Conservation (phyloP, 225 moss, liverwort and hornwort species). For the Sphagnum tenellum region DNA sequence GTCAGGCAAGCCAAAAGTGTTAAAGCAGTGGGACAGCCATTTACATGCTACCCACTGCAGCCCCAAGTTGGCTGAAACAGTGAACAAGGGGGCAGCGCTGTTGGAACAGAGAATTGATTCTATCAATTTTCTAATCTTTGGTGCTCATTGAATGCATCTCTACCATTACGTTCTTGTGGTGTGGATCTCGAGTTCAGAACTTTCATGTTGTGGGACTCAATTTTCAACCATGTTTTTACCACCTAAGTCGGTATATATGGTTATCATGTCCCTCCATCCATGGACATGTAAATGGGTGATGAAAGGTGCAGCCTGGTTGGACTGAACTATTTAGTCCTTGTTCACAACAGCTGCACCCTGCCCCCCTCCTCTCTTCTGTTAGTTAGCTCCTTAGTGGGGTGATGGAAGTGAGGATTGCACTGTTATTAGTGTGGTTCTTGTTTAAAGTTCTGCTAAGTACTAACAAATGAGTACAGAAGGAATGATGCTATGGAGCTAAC, state of each 20-base stretch:
- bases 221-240: constrained; percentile 5
- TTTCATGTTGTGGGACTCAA: neutral
- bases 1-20: neutral
- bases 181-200: neutral
- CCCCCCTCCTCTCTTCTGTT: too few relatives aligned
- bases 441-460: too few relatives aligned
- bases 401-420: too few relatives aligned
- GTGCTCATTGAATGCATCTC: constrained; percentile 1
- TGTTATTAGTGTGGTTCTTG: too few relatives aligned
- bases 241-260: neutral
- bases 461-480: too few relatives aligned
- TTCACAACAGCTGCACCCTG: neutral
- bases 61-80: neutral
- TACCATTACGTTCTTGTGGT: neutral
- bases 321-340: constrained; percentile 9
- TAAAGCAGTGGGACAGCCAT: constrained; percentile 6
- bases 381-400: too few relatives aligned
- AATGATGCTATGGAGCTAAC: too few relatives aligned
- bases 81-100: neutral
- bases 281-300: constrained; percentile 1
- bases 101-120: neutral
- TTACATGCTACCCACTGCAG: neutral
- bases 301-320: constrained; percentile 6
- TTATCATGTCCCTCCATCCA: neutral
- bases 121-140: constrained; percentile 1